Conservation (phyloP, 805 yeast genomes). For the Candida chilensis region DNA sequence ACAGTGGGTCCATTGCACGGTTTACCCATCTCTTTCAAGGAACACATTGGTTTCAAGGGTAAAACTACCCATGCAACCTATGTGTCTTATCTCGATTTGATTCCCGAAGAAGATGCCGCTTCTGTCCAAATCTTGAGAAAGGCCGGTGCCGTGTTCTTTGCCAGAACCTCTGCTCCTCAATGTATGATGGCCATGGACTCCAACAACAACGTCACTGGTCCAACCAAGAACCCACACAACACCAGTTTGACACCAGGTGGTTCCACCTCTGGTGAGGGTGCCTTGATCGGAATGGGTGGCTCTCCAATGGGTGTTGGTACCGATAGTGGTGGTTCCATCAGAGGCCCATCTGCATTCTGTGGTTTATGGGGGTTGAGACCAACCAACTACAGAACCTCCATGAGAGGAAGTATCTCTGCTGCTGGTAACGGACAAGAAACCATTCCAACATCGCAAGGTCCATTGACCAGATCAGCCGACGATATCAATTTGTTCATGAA, state of each 20-base stretch:
- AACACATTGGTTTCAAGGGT: slow-evolving; percentile 48
- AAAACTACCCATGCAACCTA: slow-evolving; percentile 52
- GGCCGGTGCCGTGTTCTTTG: slow-evolving; percentile 54
- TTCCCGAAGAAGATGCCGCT: slow-evolving; percentile 35
- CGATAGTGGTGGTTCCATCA: slow-evolving; percentile 65
- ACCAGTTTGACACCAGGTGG: slow-evolving; percentile 57
- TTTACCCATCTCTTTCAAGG: slow-evolving; percentile 61
- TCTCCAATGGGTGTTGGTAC: slow-evolving; percentile 60
- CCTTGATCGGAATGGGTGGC: slow-evolving; percentile 47
- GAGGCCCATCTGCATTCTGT: slow-evolving; percentile 60
- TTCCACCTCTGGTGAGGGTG: slow-evolving; percentile 70
- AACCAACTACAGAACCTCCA: slow-evolving; percentile 42
- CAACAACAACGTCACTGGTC: slow-evolving; percentile 48
- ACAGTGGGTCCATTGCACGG: slow-evolving; percentile 64
- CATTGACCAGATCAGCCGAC: slow-evolving; percentile 53
- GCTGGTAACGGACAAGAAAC: slow-evolving; percentile 58
- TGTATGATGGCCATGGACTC: slow-evolving; percentile 63
- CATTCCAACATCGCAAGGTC: slow-evolving; percentile 59
- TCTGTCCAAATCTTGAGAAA: slow-evolving; percentile 37
- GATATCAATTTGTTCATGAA: slow-evolving; percentile 68
- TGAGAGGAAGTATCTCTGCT: slow-evolving; percentile 35
- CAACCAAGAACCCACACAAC: slow-evolving; percentile 51
- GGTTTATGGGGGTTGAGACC: slow-evolving; percentile 58
- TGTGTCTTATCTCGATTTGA: slow-evolving; percentile 40
- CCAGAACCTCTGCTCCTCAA: slow-evolving; percentile 64